These are phyloP conservation scores for Rehmannia glutinosa DNA, from an alignment of 257 asterid genomes.

Conservation along the genomic window DNA sequence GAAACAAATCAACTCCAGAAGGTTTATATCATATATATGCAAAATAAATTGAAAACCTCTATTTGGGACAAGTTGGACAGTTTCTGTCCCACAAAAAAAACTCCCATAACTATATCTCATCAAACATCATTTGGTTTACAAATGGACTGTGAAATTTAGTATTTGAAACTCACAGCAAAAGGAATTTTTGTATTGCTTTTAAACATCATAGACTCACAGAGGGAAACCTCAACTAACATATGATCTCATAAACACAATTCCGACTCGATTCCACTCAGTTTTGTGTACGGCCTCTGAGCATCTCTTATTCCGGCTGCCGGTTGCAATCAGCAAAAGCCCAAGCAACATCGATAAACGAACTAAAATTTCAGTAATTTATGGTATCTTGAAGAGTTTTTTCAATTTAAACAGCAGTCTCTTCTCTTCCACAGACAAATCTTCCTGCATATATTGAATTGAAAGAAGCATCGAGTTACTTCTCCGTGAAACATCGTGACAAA, in stretches of 20 bases:
- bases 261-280: background rate
- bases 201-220: background rate
- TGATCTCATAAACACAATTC: background rate
- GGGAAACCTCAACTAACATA: background rate
- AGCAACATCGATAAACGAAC: background rate
- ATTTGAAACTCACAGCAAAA: background rate
- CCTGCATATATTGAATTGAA: constrained; percentile 38
- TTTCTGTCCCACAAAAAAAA: constrained; percentile 14
- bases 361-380: constrained; percentile 21
- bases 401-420: constrained; percentile 67
- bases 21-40: too few relatives aligned
- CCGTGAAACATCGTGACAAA: background rate
- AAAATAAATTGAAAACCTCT: constrained; percentile 5
- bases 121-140: constrained; percentile 3
- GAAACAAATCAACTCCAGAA: too few relatives aligned
- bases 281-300: background rate
- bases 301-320: constrained; percentile 16
- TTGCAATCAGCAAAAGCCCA: constrained; percentile 8
- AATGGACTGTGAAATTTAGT: background rate
- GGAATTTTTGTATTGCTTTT: background rate
- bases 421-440: constrained; percentile 66
- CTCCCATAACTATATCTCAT: constrained; percentile 9
- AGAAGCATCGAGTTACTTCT: background rate
- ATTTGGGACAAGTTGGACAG: constrained; percentile 14
- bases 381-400: constrained; percentile 77